phyloP scores from a whole-genome alignment of 108 stramenopile species.

The Cyclotella kingstonii region DNA sequence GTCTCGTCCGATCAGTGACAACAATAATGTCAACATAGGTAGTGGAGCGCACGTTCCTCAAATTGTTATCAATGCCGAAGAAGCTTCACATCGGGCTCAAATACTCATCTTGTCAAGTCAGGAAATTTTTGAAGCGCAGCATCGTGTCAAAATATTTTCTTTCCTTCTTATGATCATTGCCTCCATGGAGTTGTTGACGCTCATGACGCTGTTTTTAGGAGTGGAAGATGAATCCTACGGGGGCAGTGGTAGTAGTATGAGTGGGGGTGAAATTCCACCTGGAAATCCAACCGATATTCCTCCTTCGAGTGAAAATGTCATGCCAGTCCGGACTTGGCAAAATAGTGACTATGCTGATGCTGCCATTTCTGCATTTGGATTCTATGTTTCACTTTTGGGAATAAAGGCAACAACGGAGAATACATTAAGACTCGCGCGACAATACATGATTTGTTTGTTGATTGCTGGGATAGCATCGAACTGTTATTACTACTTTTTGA shows the following conservation, averaged over 20 bases:
- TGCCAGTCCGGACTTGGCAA: constrained; percentile 53
- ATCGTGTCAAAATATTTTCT: constrained; percentile 79
- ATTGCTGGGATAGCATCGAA: constrained; percentile 61
- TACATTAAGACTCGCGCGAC: constrained; percentile 52
- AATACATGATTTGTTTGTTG: constrained; percentile 55
- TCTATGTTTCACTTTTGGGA: constrained; percentile 66
- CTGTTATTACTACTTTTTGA: constrained; percentile 53
- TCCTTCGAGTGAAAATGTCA: constrained; percentile 1
- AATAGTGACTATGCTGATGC: constrained; percentile 65
- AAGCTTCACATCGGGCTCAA: constrained; percentile 69
- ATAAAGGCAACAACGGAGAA: constrained; percentile 72
- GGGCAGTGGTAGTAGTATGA: constrained; percentile 1
- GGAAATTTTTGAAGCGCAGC: constrained; percentile 76
- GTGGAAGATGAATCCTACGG: constrained; percentile 28
- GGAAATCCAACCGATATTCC: constrained; percentile 43
- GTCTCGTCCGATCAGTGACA: too few relatives aligned
- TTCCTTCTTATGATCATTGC: constrained; percentile 71
- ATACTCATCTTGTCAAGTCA: constrained; percentile 69
- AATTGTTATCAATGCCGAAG: constrained; percentile 68
- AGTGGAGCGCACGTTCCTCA: constrained; percentile 74
- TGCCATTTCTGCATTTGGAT: constrained; percentile 53
- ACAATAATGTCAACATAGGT: neutral
- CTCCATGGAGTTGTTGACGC: constrained; percentile 64
- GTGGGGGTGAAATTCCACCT: constrained; percentile 30
- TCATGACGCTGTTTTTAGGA: constrained; percentile 64